Evolutionary conservation across 306 rosid genomes (phyloP).

Genomic region (Inga oerstediana): DNA sequence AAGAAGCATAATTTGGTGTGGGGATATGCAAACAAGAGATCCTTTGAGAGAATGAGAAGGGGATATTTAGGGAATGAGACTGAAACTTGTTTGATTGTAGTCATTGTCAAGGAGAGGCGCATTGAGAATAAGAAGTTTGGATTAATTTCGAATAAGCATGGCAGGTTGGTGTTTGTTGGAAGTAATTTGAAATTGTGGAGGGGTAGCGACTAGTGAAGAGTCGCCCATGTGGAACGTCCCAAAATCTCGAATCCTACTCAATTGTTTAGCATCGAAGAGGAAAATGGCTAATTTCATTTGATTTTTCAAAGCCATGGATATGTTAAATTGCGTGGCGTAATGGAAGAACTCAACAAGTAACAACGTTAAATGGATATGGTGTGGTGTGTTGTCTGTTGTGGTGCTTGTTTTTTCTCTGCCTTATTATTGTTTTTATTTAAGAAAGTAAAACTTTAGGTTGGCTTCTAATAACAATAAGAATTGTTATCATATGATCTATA

Average conservation of each 20-base stretch:
- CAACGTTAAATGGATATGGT: too few relatives aligned
- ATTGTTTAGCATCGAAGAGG: neutral
- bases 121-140: neutral
- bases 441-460: too few relatives aligned
- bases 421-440: too few relatives aligned
- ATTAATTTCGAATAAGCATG: neutral
- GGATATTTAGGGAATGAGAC: neutral
- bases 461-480: too few relatives aligned
- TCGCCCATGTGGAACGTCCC: neutral
- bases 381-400: too few relatives aligned
- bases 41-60: neutral
- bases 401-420: too few relatives aligned
- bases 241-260: neutral
- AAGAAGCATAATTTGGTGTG: constrained; percentile 31
- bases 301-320: neutral
- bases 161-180: neutral
- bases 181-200: neutral
- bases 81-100: neutral
- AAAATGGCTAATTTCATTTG: neutral
- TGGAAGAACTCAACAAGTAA: neutral
- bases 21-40: neutral
- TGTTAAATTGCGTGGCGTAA: neutral
- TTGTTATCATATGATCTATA: too few relatives aligned
- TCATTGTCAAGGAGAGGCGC: neutral
- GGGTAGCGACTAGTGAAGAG: too few relatives aligned